Conservation (phyloP, 2,329 filamentous ascomycete species). For the Calonectria pauciramosa region DNA sequence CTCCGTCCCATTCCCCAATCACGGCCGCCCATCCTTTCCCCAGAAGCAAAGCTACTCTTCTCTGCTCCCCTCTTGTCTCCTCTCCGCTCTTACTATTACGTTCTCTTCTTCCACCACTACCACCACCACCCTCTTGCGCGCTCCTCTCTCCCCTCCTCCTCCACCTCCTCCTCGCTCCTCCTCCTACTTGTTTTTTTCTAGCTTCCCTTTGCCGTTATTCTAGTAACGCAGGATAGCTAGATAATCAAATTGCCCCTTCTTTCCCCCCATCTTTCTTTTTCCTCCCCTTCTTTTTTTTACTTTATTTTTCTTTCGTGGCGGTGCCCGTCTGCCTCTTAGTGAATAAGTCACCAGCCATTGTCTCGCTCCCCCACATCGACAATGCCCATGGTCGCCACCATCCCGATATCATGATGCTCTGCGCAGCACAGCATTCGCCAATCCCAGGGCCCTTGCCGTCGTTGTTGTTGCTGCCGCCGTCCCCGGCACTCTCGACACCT, state of each 20-base stretch:
- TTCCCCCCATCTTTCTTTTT: conserved; percentile 1
- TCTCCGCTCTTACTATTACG: conserved; percentile 7
- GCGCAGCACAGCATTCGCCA: conserved; percentile 52
- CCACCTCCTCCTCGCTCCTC: background rate
- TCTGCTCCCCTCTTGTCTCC: background rate
- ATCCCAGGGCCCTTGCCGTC: conserved; percentile 45
- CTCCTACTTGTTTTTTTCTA: conserved; percentile 23
- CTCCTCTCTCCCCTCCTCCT: conserved; percentile 7
- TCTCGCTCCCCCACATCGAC: conserved; percentile 35
- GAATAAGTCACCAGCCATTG: conserved; percentile 26
- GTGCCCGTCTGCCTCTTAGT: background rate
- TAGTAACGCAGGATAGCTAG: conserved; percentile 28
- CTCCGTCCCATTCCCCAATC: conserved; percentile 47
- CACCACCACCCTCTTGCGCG: background rate
- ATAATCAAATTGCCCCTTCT: conserved; percentile 22
- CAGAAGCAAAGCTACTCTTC: conserved; percentile 39
- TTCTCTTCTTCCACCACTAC: background rate
- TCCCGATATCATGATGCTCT: conserved; percentile 60
- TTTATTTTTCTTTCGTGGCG: background rate
- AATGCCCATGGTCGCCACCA: conserved; percentile 50
- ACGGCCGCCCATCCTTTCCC: conserved; percentile 38
- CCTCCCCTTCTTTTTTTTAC: background rate
- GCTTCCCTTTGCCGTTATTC: conserved; percentile 27
- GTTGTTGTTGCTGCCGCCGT: conserved; percentile 29
- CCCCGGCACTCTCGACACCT: conserved; percentile 27